Percentiles rank a stretch among this genome's conserved stretches.
Conservation (phyloP, 2,329 filamentous ascomycete genomes). For the Purpureocillium takamizusanense region DNA sequence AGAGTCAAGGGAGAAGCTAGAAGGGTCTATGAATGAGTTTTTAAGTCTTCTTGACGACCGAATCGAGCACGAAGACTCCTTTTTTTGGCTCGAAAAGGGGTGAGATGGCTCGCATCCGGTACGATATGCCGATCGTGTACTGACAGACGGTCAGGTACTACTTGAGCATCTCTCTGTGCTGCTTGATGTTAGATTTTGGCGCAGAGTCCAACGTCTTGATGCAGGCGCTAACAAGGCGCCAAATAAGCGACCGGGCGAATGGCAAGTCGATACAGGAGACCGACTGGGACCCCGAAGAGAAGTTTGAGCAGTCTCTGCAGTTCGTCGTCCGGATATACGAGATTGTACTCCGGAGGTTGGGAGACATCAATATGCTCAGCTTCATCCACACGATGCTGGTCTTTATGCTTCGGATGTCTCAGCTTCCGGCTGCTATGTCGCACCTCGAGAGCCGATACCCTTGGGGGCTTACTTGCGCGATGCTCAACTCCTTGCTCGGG, state of each 20-base stretch:
- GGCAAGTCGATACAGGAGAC: conserved; percentile 12
- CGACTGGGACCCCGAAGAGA: conserved; percentile 12
- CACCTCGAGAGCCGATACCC: conserved; percentile 36
- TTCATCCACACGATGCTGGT: conserved; percentile 55
- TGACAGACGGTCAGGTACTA: conserved; percentile 16
- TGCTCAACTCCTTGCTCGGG: conserved; percentile 26
- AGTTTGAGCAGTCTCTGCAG: conserved; percentile 23
- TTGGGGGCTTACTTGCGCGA: conserved; percentile 36
- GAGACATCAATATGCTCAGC: conserved; percentile 50
- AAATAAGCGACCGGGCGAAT: conserved; percentile 12
- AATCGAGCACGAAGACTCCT: conserved; percentile 44
- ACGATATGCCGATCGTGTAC: neutral
- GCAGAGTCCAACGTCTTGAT: conserved; percentile 36
- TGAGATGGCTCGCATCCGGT: conserved; percentile 9
- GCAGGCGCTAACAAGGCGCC: conserved; percentile 11
- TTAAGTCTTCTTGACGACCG: conserved; percentile 43
- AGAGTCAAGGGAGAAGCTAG: conserved; percentile 35
- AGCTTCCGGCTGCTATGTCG: conserved; percentile 30
- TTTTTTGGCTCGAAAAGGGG: conserved; percentile 45
- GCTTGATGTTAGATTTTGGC: conserved; percentile 24
- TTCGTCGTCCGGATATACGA: conserved; percentile 35
- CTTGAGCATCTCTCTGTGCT: conserved; percentile 21
- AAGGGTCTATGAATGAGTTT: conserved; percentile 37
- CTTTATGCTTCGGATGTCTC: conserved; percentile 42
- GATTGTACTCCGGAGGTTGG: conserved; percentile 40